These are phyloP conservation scores for Plantago coronopus DNA, from an alignment of 305 asterid species.

Conservation along the genomic window DNA sequence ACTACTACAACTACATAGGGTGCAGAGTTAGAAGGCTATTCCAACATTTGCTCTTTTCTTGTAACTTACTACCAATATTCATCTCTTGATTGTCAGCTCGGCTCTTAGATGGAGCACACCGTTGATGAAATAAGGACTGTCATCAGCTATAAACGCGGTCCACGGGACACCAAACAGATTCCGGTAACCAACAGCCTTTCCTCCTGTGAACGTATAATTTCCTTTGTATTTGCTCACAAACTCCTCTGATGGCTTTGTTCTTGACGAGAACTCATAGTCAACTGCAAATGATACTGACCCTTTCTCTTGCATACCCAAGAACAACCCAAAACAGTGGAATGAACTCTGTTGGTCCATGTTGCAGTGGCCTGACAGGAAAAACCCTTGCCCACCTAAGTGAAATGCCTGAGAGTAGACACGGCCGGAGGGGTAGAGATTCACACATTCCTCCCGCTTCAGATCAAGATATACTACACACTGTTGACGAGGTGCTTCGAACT, in stretches of 20 bases:
- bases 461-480: conserved; percentile 75
- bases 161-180: conserved; percentile 60
- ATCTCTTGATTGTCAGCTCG: conserved; percentile 51
- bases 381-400: conserved; percentile 76
- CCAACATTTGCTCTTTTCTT: background rate
- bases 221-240: conserved; percentile 62
- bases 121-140: conserved; percentile 60
- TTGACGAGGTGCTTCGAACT: conserved; percentile 54
- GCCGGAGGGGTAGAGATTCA: conserved; percentile 56
- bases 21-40: conserved; percentile 1
- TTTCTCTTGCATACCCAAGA: conserved; percentile 77
- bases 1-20: too few relatives aligned
- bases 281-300: conserved; percentile 55
- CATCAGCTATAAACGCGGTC: conserved; percentile 57
- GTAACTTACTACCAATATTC: background rate
- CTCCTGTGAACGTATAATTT: conserved; percentile 58
- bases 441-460: conserved; percentile 67
- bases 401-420: conserved; percentile 74
- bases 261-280: conserved; percentile 68
- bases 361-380: conserved; percentile 78
- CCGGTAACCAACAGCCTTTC: conserved; percentile 67
- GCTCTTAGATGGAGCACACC: conserved; percentile 73
- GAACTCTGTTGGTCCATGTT: conserved; percentile 63
- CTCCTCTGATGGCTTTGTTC: conserved; percentile 53
- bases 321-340: conserved; percentile 69